Conservation (phyloP, 768 basidiomycete genomes). For the Leccinum truebloodii region DNA sequence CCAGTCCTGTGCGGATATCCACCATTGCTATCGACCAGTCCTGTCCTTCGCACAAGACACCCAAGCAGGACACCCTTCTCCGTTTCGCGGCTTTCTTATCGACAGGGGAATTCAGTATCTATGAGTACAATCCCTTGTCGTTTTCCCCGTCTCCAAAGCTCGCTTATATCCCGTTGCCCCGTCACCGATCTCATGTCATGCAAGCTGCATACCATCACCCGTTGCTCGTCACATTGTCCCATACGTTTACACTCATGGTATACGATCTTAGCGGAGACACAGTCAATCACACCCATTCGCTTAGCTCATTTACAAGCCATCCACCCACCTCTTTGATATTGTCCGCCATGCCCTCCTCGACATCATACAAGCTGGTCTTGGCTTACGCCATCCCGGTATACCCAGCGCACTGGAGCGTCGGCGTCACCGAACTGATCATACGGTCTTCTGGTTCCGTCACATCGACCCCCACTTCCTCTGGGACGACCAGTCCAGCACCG, state of each 20-base stretch:
- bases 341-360: conserved; percentile 53
- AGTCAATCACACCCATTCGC: conserved; percentile 60
- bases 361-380: conserved; percentile 70
- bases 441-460: conserved; percentile 31
- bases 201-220: conserved; percentile 80
- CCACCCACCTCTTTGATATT: conserved; percentile 82
- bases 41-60: conserved; percentile 42
- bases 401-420: conserved; percentile 78
- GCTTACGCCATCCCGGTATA: conserved; percentile 78
- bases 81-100: conserved; percentile 64
- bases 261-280: conserved; percentile 62
- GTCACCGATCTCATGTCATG: conserved; percentile 49
- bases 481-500: conserved; percentile 11
- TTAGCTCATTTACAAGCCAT: conserved; percentile 76
- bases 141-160: conserved; percentile 42
- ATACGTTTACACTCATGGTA: conserved; percentile 66
- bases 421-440: conserved; percentile 75
- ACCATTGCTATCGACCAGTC: conserved; percentile 77
- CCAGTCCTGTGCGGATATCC: conserved; percentile 48
- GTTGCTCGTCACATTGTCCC: conserved; percentile 69
- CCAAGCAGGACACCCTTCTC: conserved; percentile 28
- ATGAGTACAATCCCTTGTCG: conserved; percentile 50
- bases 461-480: conserved; percentile 10
- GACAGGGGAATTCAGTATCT: conserved; percentile 66
- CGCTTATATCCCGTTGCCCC: conserved; percentile 47